These are phyloP conservation scores for Wickerhamomyces subpelliculosus DNA, from an alignment of 805 yeast genomes.

Conservation along the genomic window DNA sequence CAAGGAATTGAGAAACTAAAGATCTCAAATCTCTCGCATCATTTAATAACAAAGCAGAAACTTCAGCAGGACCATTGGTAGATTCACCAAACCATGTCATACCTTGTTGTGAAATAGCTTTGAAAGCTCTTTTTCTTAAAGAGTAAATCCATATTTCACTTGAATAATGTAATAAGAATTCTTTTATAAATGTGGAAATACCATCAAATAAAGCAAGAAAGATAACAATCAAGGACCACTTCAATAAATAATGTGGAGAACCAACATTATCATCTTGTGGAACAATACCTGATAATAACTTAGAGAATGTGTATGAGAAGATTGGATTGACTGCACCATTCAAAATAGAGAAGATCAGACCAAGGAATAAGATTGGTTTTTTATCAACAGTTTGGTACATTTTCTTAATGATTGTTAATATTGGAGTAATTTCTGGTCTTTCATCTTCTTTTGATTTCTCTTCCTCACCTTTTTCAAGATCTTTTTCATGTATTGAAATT, in stretches of 20 bases:
- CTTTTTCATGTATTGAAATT: not conserved
- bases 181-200: constrained; percentile 41
- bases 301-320: constrained; percentile 73
- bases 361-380: constrained; percentile 32
- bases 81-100: constrained; percentile 43
- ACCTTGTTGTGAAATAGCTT: constrained; percentile 42
- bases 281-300: constrained; percentile 56
- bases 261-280: constrained; percentile 32
- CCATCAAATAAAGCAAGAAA: constrained; percentile 63
- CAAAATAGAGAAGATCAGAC: constrained; percentile 43
- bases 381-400: constrained; percentile 23
- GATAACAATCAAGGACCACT: constrained; percentile 67
- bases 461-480: constrained; percentile 1
- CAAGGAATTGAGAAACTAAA: constrained; percentile 55
- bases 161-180: constrained; percentile 42
- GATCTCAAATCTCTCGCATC: constrained; percentile 74
- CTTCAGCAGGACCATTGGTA: constrained; percentile 37
- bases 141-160: constrained; percentile 63
- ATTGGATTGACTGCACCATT: constrained; percentile 68
- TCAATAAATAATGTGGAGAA: constrained; percentile 28
- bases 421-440: constrained; percentile 21
- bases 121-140: constrained; percentile 44
- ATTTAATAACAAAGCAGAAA: constrained; percentile 66
- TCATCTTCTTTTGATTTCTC: constrained; percentile 8
- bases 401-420: constrained; percentile 20